A percentile compares a stretch with the other conserved stretches of the same genome.
Evolutionary conservation across 2,329 filamentous ascomycete species (phyloP).

Genomic region (Botrytis squamosa): DNA sequence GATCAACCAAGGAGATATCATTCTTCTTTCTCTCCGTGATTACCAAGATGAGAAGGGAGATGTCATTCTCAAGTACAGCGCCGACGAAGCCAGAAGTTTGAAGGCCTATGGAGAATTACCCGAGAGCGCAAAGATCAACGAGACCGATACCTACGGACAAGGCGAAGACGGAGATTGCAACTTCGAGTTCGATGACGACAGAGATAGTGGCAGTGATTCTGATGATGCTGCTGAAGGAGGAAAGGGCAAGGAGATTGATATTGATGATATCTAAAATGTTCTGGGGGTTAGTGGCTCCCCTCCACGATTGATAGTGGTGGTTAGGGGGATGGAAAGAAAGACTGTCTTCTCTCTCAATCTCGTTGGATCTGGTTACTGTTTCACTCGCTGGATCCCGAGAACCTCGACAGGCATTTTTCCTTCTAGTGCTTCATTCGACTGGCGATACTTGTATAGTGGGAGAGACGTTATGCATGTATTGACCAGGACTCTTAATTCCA

Average conservation of each 20-base stretch:
- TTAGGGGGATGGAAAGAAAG: slow-evolving; percentile 40
- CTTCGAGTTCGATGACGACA: slow-evolving; percentile 98
- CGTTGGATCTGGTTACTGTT: slow-evolving; percentile 29
- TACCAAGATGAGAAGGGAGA: slow-evolving; percentile 94
- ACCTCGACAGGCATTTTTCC: slow-evolving; percentile 41
- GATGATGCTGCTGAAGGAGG: slow-evolving; percentile 47
- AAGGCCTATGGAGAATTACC: slow-evolving; percentile 98
- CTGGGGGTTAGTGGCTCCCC: not conserved
- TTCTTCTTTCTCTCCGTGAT: slow-evolving; percentile 81
- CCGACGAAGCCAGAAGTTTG: slow-evolving; percentile 91
- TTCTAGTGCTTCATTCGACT: slow-evolving; percentile 33
- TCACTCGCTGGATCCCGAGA: slow-evolving; percentile 34
- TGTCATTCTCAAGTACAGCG: slow-evolving; percentile 91
- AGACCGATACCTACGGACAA: slow-evolving; percentile 91
- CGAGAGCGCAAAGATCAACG: slow-evolving; percentile 99
- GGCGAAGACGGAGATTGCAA: slow-evolving; percentile 93
- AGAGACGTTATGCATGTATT: slow-evolving; percentile 51
- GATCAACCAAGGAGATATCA: slow-evolving; percentile 98
- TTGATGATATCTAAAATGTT: slow-evolving; percentile 79
- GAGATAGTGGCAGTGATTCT: slow-evolving; percentile 58
- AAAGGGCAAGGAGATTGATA: slow-evolving; percentile 77
- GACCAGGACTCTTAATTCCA: slow-evolving; percentile 30
- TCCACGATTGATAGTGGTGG: slow-evolving; percentile 16
- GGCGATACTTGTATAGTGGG: slow-evolving; percentile 38
- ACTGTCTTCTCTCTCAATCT: slow-evolving; percentile 67